These are phyloP conservation scores for Ensete ventricosum DNA, from an alignment of 176 grass and related monocot genomes.

Conservation along the genomic window DNA sequence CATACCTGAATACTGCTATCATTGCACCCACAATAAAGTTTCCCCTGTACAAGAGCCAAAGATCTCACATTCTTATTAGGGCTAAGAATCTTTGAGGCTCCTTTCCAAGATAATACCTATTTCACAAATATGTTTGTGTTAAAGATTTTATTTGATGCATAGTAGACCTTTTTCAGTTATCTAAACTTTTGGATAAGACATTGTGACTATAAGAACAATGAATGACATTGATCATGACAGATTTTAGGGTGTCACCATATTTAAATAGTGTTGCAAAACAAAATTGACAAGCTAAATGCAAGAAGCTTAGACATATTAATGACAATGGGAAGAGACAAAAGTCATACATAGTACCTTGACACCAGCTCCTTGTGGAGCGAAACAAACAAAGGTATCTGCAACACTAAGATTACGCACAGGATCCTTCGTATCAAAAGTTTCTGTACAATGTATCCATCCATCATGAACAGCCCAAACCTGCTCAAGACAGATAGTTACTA, in stretches of 20 bases:
- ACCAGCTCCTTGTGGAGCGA: constrained; percentile 42
- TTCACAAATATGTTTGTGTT: not conserved
- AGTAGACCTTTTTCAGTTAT: not conserved
- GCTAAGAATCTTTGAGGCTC: constrained; percentile 38
- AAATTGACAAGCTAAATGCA: not conserved
- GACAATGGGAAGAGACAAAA: not conserved
- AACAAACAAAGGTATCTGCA: constrained; percentile 42
- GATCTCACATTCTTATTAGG: constrained; percentile 43
- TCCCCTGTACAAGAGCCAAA: constrained; percentile 53
- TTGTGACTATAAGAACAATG: too few relatives aligned
- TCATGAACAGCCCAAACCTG: constrained; percentile 59
- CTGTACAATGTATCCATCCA: constrained; percentile 26
- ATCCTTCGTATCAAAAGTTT: constrained; percentile 42
- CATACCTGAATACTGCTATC: constrained; percentile 50
- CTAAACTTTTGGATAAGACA: not conserved
- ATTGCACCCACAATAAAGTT: constrained; percentile 55
- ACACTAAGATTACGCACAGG: constrained; percentile 38
- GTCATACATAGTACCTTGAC: constrained; percentile 30
- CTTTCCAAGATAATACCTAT: constrained; percentile 43
- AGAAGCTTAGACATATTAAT: not conserved
- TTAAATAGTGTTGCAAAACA: too few relatives aligned
- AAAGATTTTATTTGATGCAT: not conserved
- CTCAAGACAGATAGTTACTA: not conserved
- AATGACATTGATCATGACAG: too few relatives aligned
- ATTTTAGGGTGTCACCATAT: too few relatives aligned